These are phyloP conservation scores for Polyplosphaeria fusca DNA, from an alignment of 495 filamentous ascomycete species.

Conservation along the genomic window DNA sequence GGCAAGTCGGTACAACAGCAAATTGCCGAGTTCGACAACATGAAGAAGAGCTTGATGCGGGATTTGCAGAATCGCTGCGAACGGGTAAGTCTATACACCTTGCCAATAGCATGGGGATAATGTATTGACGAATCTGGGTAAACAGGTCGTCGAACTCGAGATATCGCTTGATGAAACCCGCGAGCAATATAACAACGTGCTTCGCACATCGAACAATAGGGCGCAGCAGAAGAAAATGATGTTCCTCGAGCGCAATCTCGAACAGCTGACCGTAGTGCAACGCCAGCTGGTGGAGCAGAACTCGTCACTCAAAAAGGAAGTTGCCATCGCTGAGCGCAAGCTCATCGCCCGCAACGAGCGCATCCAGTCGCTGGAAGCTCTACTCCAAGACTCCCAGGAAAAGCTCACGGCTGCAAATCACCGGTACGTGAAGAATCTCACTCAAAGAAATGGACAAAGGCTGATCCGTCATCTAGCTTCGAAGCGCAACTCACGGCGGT, in stretches of 20 bases:
- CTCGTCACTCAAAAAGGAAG: slow-evolving; percentile 93
- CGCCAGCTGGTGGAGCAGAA: slow-evolving; percentile 98
- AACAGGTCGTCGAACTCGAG: slow-evolving; percentile 83
- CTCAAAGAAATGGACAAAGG: no score
- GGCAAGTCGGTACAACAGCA: slow-evolving; percentile 97
- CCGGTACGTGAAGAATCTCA: slow-evolving; percentile 67
- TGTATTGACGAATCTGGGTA: slow-evolving; percentile 8
- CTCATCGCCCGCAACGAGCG: slow-evolving; percentile 94
- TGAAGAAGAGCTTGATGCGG: slow-evolving; percentile 99
- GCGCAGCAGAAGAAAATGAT: slow-evolving; percentile 99
- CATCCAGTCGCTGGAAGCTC: slow-evolving; percentile 82
- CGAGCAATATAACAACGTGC: slow-evolving; percentile 97
- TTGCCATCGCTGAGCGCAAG: slow-evolving; percentile 96
- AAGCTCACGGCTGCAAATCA: slow-evolving; percentile 95
- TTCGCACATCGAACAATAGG: slow-evolving; percentile 91
- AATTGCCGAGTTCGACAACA: slow-evolving; percentile 95
- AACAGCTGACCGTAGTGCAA: slow-evolving; percentile 95
- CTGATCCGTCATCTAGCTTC: slow-evolving; percentile 75
- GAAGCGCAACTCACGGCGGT: slow-evolving; percentile 94
- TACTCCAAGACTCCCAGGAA: slow-evolving; percentile 96
- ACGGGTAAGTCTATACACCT: slow-evolving; percentile 57
- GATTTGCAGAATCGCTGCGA: slow-evolving; percentile 98
- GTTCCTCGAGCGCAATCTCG: slow-evolving; percentile 95
- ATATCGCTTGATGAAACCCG: slow-evolving; percentile 94
- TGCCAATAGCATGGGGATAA: neutral